These are phyloP conservation scores for Ceratocystis eucalypticola DNA, from an alignment of 2,329 filamentous ascomycete genomes.

Conservation along the genomic window DNA sequence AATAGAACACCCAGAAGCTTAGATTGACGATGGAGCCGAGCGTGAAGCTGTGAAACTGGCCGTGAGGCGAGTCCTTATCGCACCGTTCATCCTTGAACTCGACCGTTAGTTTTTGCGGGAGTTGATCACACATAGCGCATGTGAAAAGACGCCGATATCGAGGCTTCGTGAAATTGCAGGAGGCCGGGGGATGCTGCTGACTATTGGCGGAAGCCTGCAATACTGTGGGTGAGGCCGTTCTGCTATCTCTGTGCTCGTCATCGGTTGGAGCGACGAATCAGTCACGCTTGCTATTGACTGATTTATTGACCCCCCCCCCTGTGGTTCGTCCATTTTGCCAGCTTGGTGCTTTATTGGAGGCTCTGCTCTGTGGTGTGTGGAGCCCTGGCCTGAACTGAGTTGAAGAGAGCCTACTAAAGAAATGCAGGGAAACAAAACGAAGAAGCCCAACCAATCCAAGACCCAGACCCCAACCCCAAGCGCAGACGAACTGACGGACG, in stretches of 20 bases:
- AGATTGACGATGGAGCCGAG: neutral
- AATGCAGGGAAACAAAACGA: slow-evolving; percentile 4
- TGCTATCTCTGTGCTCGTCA: neutral
- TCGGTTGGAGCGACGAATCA: neutral
- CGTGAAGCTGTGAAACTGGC: neutral
- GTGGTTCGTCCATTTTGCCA: neutral
- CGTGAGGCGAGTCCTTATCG: neutral
- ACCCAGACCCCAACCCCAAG: too few species aligned
- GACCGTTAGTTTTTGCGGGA: slow-evolving; percentile 1
- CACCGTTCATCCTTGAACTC: slow-evolving; percentile 3
- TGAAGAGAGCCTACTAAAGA: neutral
- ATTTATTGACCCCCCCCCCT: neutral
- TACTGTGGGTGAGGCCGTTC: neutral
- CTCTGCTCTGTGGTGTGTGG: neutral
- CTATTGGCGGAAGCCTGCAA: neutral
- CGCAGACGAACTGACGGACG: too few species aligned
- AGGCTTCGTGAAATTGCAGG: neutral
- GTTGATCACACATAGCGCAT: neutral
- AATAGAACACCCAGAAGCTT: neutral
- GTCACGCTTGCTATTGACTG: neutral
- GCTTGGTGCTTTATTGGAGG: neutral
- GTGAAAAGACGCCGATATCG: neutral
- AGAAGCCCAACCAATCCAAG: neutral
- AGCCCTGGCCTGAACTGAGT: neutral
- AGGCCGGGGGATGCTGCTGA: neutral